phyloP scores from a whole-genome alignment of 495 filamentous ascomycete species.

The Articulospora tetracladia region DNA sequence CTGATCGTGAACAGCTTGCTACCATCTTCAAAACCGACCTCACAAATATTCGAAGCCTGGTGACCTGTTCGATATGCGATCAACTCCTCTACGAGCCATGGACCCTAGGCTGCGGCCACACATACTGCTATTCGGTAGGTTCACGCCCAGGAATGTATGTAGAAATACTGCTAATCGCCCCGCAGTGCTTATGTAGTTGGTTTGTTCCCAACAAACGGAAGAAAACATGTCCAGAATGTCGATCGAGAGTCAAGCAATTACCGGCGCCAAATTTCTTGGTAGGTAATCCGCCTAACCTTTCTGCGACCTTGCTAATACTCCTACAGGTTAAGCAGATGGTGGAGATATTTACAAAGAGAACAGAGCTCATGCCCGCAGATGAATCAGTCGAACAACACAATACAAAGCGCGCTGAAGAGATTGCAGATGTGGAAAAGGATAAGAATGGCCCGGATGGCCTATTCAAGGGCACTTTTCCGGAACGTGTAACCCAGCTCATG shows the following conservation, averaged over 20 bases:
- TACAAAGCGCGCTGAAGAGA: constrained; percentile 54
- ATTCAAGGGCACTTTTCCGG: constrained; percentile 60
- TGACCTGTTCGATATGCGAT: constrained; percentile 68
- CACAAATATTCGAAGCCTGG: constrained; percentile 17
- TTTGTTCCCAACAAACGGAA: constrained; percentile 52
- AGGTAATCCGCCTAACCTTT: constrained; percentile 16
- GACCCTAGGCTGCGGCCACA: constrained; percentile 67
- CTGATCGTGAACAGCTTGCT: constrained; percentile 10
- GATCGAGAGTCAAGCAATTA: constrained; percentile 50
- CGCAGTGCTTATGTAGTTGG: constrained; percentile 63
- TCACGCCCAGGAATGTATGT: not conserved
- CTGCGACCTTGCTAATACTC: constrained; percentile 12
- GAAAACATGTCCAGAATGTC: constrained; percentile 73
- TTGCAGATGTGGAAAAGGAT: constrained; percentile 46
- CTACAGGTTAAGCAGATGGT: constrained; percentile 62
- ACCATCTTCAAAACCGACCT: constrained; percentile 22
- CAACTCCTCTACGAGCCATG: constrained; percentile 69
- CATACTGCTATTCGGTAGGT: constrained; percentile 68
- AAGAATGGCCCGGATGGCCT: constrained; percentile 51
- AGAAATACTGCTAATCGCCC: not conserved
- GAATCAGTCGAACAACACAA: constrained; percentile 61
- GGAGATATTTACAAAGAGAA: constrained; percentile 57
- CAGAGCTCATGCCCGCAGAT: constrained; percentile 58
- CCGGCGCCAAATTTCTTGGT: constrained; percentile 71
- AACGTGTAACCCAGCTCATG: constrained; percentile 23